Base-by-base conservation (phyloP, 495 filamentous ascomycete species). In the Neurospora sublineolata region DNA sequence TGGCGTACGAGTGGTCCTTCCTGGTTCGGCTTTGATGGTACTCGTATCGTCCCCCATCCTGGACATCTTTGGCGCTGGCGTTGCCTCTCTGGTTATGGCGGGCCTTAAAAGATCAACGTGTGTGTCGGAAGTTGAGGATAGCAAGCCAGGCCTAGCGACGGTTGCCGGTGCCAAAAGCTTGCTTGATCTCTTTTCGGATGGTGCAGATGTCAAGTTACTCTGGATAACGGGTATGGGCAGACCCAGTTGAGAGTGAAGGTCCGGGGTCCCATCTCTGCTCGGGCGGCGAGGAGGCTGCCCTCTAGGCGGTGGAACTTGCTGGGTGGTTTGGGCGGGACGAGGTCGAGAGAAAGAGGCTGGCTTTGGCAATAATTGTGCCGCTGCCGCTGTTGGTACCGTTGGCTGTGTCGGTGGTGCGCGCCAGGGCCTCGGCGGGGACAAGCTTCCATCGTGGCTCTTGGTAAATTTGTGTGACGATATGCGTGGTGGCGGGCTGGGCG, bases 261-360 rank as follows among this genome's bases (percentile, higher is more conserved):
- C 88, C 64, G 90, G 86, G 2, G 91, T 92, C 11, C 92, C 92
- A 73, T 95, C 89, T 84, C 94, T 85, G 77, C 92, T 97, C 6
- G 94, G 94, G 71, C 94, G 82, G 67, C 82, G 77, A 18, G 90
- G 89, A 60, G 85, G 83, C 38, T 76, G 76, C 64, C 74, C 76
- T 70, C 76, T 82, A 71, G 79, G 73, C 44, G 80, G 75, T 58
- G 77, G 70, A 72, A 76, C 72, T 70, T 75, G 64, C 69, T 74
- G 77, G 72, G 76, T 71, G 69, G 73, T 58, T 60, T 73, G 73
- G 40, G 52, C 68, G 30, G 69, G 72, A 12, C 79, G 80, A 39
- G 77, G 75, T 16, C 78, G 79, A 60, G 78, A 76, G 70, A 75
- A 77, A 67, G 74, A 77, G 30, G 9, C 23, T 70, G 67, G 78